Evolutionary conservation across 768 basidiomycete genomes (phyloP).

Genomic region (Lactifluus pinguis): DNA sequence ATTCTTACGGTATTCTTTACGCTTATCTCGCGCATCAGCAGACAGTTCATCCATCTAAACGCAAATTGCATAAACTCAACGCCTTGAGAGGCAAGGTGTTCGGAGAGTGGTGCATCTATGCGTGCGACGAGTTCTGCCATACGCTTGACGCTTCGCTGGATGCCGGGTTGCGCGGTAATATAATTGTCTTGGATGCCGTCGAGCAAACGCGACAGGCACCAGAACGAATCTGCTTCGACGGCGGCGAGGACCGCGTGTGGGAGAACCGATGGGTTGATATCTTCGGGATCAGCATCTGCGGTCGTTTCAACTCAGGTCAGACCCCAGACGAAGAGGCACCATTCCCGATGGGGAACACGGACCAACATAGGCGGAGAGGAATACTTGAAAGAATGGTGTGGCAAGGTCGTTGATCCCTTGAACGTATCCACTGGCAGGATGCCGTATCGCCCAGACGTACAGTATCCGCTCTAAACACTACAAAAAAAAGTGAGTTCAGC

Average conservation of each 20-base stretch:
- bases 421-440: conserved; percentile 97
- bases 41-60: conserved; percentile 99
- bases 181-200: conserved; percentile 99
- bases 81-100: conserved; percentile 81
- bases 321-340: not conserved
- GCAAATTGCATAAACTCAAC: conserved; percentile 99
- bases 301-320: not conserved
- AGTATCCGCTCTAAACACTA: conserved; percentile 91
- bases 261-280: conserved; percentile 72
- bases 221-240: conserved; percentile 95
- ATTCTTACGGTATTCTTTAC: conserved; percentile 95
- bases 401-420: conserved; percentile 99
- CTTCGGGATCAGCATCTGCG: conserved; percentile 83
- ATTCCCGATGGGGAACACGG: conserved; percentile 18
- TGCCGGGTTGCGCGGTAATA: conserved; percentile 93
- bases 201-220: conserved; percentile 91
- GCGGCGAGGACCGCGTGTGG: conserved; percentile 66
- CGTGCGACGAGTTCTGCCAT: conserved; percentile 91
- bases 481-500: conserved; percentile 6
- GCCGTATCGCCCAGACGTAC: conserved; percentile 98
- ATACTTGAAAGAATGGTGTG: conserved; percentile 97
- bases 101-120: conserved; percentile 81
- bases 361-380: conserved; percentile 93
- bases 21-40: conserved; percentile 96
- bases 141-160: conserved; percentile 83